These are phyloP conservation scores for Malus hybrid DNA, from an alignment of 331 rosid species.

Conservation along the genomic window DNA sequence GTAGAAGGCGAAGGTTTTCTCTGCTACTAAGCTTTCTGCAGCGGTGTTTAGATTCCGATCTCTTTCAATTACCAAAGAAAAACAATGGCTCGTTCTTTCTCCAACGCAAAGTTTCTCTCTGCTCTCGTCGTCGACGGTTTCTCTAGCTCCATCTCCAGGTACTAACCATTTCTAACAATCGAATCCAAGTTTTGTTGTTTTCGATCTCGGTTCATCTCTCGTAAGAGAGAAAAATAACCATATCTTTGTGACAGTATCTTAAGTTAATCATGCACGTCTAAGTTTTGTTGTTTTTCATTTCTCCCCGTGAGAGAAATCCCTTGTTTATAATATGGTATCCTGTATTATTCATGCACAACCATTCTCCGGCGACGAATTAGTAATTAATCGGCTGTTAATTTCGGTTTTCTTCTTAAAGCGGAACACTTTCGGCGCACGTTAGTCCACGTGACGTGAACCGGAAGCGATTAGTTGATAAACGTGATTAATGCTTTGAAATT, in stretches of 20 bases:
- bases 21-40: constrained; percentile 3
- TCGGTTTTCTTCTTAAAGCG: not conserved
- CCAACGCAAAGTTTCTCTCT: constrained; percentile 44
- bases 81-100: constrained; percentile 69
- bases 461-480: not conserved
- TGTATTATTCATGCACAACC: too few relatives aligned
- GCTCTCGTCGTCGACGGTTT: constrained; percentile 36
- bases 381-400: not conserved
- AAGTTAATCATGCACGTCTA: not conserved
- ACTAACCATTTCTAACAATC: not conserved
- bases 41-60: not conserved
- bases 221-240: too few relatives aligned
- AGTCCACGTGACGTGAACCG: not conserved
- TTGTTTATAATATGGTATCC: too few relatives aligned
- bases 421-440: not conserved
- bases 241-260: not conserved
- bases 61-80: not conserved
- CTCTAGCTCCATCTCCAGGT: constrained; percentile 48
- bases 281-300: too few relatives aligned
- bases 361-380: too few relatives aligned
- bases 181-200: not conserved
- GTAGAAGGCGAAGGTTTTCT: constrained; percentile 6
- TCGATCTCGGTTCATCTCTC: not conserved
- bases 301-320: too few relatives aligned
- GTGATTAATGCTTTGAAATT: not conserved